Conservation (phyloP, 192 early-diverging fungal genomes). For the Coemansia sp. region DNA sequence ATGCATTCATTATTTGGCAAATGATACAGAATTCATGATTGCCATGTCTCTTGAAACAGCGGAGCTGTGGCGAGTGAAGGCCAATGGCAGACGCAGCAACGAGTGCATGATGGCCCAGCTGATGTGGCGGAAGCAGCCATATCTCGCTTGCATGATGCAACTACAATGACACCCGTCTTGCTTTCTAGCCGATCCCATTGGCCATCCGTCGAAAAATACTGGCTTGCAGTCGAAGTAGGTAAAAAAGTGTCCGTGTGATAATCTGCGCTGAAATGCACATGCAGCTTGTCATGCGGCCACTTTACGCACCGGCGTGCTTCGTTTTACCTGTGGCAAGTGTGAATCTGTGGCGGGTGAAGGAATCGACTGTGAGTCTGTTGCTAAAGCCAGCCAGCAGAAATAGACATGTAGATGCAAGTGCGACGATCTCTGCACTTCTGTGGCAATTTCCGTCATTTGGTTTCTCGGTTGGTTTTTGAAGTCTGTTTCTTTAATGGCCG, state of each 20-base stretch:
- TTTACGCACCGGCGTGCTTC: background rate
- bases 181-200: background rate
- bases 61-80: slow-evolving; percentile 2
- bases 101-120: slow-evolving; percentile 2
- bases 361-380: background rate
- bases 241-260: background rate
- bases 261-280: background rate
- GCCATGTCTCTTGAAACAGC: background rate
- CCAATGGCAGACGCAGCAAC: background rate
- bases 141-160: background rate
- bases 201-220: no score
- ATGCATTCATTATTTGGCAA: background rate
- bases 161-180: background rate
- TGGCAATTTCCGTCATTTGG: background rate
- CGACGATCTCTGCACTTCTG: background rate
- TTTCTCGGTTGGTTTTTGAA: background rate
- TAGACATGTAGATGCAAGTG: background rate
- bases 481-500: no score
- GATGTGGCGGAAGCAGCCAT: slow-evolving; percentile 3
- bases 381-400: background rate
- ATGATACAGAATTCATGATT: background rate
- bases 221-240: no score
- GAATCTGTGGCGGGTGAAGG: slow-evolving; percentile 5
- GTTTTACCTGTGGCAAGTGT: slow-evolving; percentile 1
- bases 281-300: background rate